Base-by-base conservation (phyloP, 148 eudicot genomes). In the Polygonum maritimum region DNA sequence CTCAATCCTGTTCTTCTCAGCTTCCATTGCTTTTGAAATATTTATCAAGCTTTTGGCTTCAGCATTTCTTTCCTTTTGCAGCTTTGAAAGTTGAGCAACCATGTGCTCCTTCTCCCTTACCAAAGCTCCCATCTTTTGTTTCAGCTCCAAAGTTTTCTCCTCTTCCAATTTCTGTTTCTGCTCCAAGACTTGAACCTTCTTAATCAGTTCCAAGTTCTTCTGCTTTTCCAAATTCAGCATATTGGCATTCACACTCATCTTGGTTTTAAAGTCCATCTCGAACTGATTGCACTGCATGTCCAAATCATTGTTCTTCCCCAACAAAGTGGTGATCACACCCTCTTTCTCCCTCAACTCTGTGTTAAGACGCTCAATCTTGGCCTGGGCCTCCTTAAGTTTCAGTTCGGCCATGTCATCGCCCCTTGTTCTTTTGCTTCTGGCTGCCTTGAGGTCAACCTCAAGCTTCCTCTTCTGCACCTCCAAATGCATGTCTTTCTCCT, bases 391-490 rank as follows among this genome's bases (percentile, higher is more conserved):
- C 54, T 11, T 13, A 15, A 13, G 54, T 19, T 22, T 57, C 63
- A n/a, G 5, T 9, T 1, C 26, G 5, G 26, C 38, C 16, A 26
- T 26, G 31, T 62, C 69, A 62, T 26, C 69, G 33, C 69, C 6
- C 5, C 69, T 1, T 3, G 3, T 8, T 2, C 13, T 33, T 63
- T 5, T 33, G 70, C 39, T 14, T 0, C 33, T 1, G 5, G 70
- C 41, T 63, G 39, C 70, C 40, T 63, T 15, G n/a, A 63, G 70
- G 35, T 63, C 40, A 63, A 35, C 35, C 40, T 33, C 40, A 14
- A 63, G 70, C 39, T 63, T 35, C 70, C n/a, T 63, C 16, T 35
- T 63, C 70, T 63, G 39, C n/a, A 63, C 70, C 70, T 33, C 36
- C 36, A 63, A 5, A 40, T 63, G 40, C 70, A 39, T 9, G 40